Percentiles rank a stretch among this genome's conserved stretches.
These are phyloP conservation scores for Colletotrichum tropicale DNA, from an alignment of 2,329 filamentous ascomycete genomes.

Conservation along the genomic window DNA sequence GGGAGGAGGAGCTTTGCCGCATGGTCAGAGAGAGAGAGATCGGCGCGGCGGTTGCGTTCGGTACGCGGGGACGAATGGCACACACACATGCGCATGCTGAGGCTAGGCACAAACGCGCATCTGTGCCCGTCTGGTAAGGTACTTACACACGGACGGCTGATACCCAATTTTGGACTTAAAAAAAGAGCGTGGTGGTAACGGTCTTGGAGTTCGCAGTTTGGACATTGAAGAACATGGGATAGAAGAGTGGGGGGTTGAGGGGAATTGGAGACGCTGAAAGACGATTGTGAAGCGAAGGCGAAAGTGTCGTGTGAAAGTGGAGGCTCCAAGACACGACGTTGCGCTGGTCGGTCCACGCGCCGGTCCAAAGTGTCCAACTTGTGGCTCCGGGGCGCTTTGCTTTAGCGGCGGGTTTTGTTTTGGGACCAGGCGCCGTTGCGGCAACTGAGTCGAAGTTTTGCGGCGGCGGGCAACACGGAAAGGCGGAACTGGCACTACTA, in stretches of 20 bases:
- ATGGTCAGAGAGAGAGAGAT: background rate
- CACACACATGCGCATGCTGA: background rate
- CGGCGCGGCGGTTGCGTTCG: constrained; percentile 5
- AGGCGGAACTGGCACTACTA: background rate
- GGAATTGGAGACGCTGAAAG: background rate
- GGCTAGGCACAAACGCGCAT: background rate
- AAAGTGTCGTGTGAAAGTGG: background rate
- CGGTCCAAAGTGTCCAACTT: background rate
- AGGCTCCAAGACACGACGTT: constrained; percentile 8
- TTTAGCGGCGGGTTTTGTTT: background rate
- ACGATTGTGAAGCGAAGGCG: background rate
- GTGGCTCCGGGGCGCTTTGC: background rate
- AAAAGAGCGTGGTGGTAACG: background rate
- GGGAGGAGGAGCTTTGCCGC: constrained; percentile 4
- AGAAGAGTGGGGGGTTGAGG: background rate
- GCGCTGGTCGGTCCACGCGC: background rate
- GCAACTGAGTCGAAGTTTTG: background rate
- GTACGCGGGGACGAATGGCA: background rate
- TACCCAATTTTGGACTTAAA: background rate
- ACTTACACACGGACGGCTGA: background rate
- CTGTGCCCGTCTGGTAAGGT: background rate
- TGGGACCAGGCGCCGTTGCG: constrained; percentile 10
- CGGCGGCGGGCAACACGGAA: background rate
- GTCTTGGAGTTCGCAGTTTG: background rate
- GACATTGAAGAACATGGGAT: background rate